Base-by-base conservation (phyloP, 73 alveolate species). In the Diophrys sp. region DNA sequence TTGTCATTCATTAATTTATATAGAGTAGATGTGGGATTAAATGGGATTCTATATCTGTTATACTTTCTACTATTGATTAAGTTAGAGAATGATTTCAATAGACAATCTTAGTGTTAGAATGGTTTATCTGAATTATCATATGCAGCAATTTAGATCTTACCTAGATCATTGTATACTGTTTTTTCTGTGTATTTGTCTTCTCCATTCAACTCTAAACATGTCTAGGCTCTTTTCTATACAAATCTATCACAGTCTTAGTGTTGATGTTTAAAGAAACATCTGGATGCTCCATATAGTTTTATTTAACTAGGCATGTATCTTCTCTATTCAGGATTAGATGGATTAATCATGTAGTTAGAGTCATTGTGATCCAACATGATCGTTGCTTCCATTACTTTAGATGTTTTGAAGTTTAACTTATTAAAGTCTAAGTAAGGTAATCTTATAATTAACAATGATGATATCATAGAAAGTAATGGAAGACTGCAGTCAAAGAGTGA, bases 241-340 rank as follows among this genome's bases (percentile, higher is more conserved):
- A 78, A 78, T 70, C 87, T 78, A 68, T 78, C 87, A 70, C 80
- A 67, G 32, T 78, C 87, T 34, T 29, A 32, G 67, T 78, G 87
- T 25, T 78, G 87, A 2, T 53, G 72, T 5, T 18, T 44, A 5
- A 44, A 11, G 62, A n/a, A n/a, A n/a, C 62, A 44, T 44, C 62
- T 44, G 18, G n/a, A 11, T 44, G 62, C 62, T 5, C 62, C 62
- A 44, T 11, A 11, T 44, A 44, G 18, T 44, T 44, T 44, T 18
- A 44, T 44, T 18, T 18, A 44, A 11, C n/a, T 11, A 44, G 62
- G 62, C 62, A 44, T 44, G 18, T 18, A 44, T 18, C 62, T 44
- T 18, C 18, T 44, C 62, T 44, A 44, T 44, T 44, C 62, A 44
- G 62, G 62, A 44, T 44, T 44, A 44, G 5, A 5, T 44, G 5